phyloP scores from a whole-genome alignment of 176 grass and related monocot species.

The Eleusine indica region DNA sequence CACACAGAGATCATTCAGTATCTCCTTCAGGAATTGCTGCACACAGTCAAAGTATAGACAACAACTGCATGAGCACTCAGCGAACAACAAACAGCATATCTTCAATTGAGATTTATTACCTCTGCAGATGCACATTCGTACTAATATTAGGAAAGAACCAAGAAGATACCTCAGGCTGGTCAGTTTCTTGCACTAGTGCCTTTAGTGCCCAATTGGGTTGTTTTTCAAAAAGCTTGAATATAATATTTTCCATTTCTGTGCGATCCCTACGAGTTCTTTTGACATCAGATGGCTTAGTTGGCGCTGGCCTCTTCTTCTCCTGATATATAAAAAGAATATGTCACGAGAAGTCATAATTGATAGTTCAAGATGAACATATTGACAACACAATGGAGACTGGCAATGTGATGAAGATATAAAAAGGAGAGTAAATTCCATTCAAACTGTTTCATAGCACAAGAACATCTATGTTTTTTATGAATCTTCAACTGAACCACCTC shows the following conservation, averaged over 20 bases:
- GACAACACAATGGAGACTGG: no score
- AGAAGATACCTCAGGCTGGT: constrained; percentile 65
- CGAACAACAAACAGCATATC: neutral
- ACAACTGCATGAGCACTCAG: neutral
- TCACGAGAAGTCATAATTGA: neutral
- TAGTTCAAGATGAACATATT: no score
- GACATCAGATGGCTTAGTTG: constrained; percentile 58
- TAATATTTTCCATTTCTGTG: constrained; percentile 71
- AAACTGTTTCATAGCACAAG: no score
- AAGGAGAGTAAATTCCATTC: no score
- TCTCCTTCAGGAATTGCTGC: constrained; percentile 98
- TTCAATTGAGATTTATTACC: neutral
- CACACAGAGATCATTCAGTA: constrained; percentile 71
- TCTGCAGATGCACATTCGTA: no score
- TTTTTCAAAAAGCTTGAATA: constrained; percentile 89
- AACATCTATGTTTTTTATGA: no score
- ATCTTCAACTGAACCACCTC: no score
- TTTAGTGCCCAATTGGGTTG: constrained; percentile 88
- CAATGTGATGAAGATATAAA: no score
- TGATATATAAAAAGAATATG: constrained; percentile 1
- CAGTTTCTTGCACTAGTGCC: constrained; percentile 76
- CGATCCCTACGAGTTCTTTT: constrained; percentile 81
- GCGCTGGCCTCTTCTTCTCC: constrained; percentile 59
- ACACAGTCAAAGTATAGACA: neutral
- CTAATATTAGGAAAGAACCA: no score